Base-by-base conservation (phyloP, 2,329 filamentous ascomycete species). In the Beauveria varroae region DNA sequence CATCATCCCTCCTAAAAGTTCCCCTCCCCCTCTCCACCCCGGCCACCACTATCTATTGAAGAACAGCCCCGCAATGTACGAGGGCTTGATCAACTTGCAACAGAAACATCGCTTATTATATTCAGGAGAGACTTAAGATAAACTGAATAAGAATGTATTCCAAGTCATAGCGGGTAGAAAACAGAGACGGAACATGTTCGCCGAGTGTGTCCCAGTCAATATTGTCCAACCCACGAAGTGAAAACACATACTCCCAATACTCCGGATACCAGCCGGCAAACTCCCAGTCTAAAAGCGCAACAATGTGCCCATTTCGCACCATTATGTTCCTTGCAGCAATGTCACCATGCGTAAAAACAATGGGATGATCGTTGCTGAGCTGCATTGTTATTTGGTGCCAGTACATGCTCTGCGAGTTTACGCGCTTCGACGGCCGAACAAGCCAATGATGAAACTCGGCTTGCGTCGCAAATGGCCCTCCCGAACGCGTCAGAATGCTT, bases 311-410 rank as follows among this genome's bases (percentile, higher is more conserved):
- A 34, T 44, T 7, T n/a, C 63, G 59, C 12, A 66, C 51, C 0
- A 65, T n/a, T n/a, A 66, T 62, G 2, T 67, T 65, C n/a, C 64
- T 56, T 0, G 58, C 46, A 1, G 62, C 62, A 43, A 66, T 60
- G 1, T 67, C 65, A 0, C 58, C 57, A n/a, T 67, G 60, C 0
- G 63, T 65, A 2, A 66, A 67, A 0, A 66, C 63, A 1, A 69
- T 66, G 3, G 64, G 58, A 26, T 61, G 63, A 0, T 67, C 62
- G 5, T 16, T n/a, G 4, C 52, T 61, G 2, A 69, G 66, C 16
- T 68, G 67, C 0, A 58, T 61, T 1, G 67, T 69, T 20, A 69
- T 67, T 57, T 69, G 64, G 40, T 65, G 54, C 64, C 67, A 69
- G 46, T 65, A 65, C 20, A 69, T 60, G 0, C 65, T 65, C 59